Conservation (phyloP, 1,284 basidiomycete species). For the Ustilago nuda region DNA sequence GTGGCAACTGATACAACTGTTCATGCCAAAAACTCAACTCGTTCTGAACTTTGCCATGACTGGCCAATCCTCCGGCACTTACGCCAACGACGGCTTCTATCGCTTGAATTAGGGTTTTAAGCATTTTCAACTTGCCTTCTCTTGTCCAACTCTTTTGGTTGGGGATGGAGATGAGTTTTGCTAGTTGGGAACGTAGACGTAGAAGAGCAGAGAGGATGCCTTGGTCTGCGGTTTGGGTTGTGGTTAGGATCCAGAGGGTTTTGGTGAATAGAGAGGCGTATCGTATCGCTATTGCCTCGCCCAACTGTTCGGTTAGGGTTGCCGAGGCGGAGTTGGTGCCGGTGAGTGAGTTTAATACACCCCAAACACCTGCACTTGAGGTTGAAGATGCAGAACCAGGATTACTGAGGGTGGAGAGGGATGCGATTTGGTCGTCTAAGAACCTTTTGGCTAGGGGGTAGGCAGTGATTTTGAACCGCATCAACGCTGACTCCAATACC, state of each 20-base stretch:
- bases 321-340: constrained; percentile 1
- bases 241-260: constrained; percentile 23
- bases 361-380: constrained; percentile 7
- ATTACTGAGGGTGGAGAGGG: constrained; percentile 24
- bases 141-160: constrained; percentile 1
- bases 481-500: constrained; percentile 51
- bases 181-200: constrained; percentile 20
- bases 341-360: constrained; percentile 7
- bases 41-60: constrained; percentile 34
- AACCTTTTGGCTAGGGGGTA: constrained; percentile 57
- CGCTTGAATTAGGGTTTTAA: constrained; percentile 4
- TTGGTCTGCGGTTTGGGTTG: constrained; percentile 13
- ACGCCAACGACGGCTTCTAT: constrained; percentile 5
- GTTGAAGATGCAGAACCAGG: constrained; percentile 7
- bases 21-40: constrained; percentile 50
- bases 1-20: not conserved
- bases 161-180: constrained; percentile 3
- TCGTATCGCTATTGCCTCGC: constrained; percentile 14
- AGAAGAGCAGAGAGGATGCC: constrained; percentile 20
- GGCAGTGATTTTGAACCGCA: constrained; percentile 57
- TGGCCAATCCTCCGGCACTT: not conserved
- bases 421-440: constrained; percentile 55
- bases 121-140: not conserved
- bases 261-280: constrained; percentile 41
- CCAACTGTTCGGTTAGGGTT: not conserved